Base-by-base conservation (phyloP, 108 stramenopile genomes). In the Nitzschia sp. region DNA sequence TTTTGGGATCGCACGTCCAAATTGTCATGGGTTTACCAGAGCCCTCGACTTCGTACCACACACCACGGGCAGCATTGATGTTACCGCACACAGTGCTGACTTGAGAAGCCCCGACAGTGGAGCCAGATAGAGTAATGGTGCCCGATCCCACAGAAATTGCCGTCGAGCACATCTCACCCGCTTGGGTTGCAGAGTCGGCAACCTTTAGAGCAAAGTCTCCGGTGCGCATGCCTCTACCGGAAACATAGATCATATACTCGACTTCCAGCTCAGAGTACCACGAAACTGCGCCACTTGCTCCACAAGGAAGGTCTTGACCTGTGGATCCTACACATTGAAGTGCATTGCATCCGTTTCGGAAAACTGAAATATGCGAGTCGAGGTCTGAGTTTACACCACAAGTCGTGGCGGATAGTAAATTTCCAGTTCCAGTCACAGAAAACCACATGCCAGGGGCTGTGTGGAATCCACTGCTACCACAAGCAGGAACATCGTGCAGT, bases 391-490 rank as follows among this genome's bases (percentile, higher is more conserved):
- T 31, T n/a, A 30, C 30, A 8, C 66, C 53, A 33, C 74, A 75
- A 25, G 74, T 75, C 1, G 67, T 56, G n/a, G 55, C 74, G 38
- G 55, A 45, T 19, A 75, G 66, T 13, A 61, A 9, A 1, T 54
- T 41, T 35, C 74, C 74, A 46, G 66, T 75, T 62, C 74, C 74
- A 31, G 26, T 41, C 15, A 75, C 66, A 6, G 53, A 34, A 55
- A 68, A 75, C 74, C 74, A 75, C 29, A 68, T 54, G 11, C 74
- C 74, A 31, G 66, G 67, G 2, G 67, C 74, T 31, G 72, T 59
- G 48, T 73, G 72, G n/a, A 55, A 59, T 17, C 72, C 72, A 0
- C 21, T 60, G 34, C 59, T 22, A 26, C 72, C 72, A 48, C 72
- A 73, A 38, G 57, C 44, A 34, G 54, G 54, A 35, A 66, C 72